These are phyloP conservation scores for Eutypa lata DNA, from an alignment of 2,329 filamentous ascomycete species.

Conservation along the genomic window DNA sequence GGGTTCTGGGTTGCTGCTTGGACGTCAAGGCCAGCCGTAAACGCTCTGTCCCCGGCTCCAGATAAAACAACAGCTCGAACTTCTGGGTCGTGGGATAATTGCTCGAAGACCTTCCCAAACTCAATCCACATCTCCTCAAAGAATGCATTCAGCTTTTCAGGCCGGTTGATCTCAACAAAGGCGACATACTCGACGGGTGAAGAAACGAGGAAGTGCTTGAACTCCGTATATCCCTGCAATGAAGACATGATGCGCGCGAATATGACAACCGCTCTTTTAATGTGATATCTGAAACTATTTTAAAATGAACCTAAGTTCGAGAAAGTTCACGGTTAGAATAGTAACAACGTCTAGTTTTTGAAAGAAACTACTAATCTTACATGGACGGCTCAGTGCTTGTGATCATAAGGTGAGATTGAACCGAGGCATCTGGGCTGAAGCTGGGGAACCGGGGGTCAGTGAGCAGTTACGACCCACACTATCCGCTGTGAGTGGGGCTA, in stretches of 20 bases:
- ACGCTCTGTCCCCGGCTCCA: slow-evolving; percentile 77
- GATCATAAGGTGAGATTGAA: background rate
- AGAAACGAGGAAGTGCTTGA: slow-evolving; percentile 71
- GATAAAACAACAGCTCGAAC: slow-evolving; percentile 77
- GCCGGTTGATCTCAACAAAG: slow-evolving; percentile 90
- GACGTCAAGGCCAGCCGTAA: slow-evolving; percentile 84
- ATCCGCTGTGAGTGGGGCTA: slow-evolving; percentile 2
- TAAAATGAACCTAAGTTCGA: too few relatives aligned
- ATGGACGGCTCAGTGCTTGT: too few relatives aligned
- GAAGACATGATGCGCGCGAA: background rate
- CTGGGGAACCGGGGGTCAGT: background rate
- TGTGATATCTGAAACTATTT: too few relatives aligned
- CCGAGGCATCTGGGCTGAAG: background rate
- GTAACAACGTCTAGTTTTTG: too few relatives aligned
- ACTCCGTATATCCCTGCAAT: slow-evolving; percentile 39
- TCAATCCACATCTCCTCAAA: slow-evolving; percentile 83
- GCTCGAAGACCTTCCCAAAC: slow-evolving; percentile 67
- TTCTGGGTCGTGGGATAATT: slow-evolving; percentile 67
- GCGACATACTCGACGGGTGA: slow-evolving; percentile 70
- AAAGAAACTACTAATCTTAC: too few relatives aligned
- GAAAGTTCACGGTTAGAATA: too few relatives aligned
- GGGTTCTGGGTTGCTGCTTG: slow-evolving; percentile 59
- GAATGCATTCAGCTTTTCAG: slow-evolving; percentile 86
- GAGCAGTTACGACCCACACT: slow-evolving; percentile 5
- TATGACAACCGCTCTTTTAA: background rate